phyloP scores from a whole-genome alignment of 2,329 filamentous ascomycete species.

The Diaporthe caulivora region DNA sequence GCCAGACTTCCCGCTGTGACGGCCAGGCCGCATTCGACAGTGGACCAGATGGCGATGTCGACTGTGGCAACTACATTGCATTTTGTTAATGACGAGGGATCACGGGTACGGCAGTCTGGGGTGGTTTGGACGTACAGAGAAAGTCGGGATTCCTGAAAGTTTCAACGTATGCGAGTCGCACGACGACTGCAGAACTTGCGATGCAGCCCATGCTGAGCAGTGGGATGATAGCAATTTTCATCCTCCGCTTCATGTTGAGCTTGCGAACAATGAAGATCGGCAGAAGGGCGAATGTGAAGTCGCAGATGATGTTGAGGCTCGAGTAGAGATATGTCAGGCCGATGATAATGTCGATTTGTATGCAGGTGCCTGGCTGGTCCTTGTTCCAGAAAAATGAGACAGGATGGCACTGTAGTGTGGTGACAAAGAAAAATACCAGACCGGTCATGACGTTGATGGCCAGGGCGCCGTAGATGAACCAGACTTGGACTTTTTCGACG shows the following conservation, averaged over 20 bases:
- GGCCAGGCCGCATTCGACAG: conserved; percentile 60
- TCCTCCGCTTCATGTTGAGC: conserved; percentile 65
- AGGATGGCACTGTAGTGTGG: conserved; percentile 55
- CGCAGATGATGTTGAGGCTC: conserved; percentile 60
- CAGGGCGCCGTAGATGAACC: conserved; percentile 53
- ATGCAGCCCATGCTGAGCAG: conserved; percentile 69
- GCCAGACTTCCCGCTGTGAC: conserved; percentile 62
- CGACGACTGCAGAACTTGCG: conserved; percentile 58
- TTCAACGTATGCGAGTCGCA: conserved; percentile 55
- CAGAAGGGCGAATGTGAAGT: conserved; percentile 64
- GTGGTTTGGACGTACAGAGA: conserved; percentile 51
- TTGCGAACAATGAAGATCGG: conserved; percentile 67
- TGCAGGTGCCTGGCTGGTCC: conserved; percentile 50
- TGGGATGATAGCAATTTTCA: conserved; percentile 64
- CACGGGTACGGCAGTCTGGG: not conserved
- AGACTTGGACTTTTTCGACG: conserved; percentile 47
- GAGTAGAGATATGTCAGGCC: conserved; percentile 66
- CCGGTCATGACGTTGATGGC: conserved; percentile 52
- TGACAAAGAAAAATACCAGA: conserved; percentile 56
- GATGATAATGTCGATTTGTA: conserved; percentile 59
- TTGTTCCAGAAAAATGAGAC: conserved; percentile 57
- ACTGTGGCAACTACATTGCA: conserved; percentile 50
- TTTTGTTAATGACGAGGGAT: not conserved
- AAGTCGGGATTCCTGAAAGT: conserved; percentile 56
- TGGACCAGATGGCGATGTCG: conserved; percentile 63